phyloP scores from a whole-genome alignment of 2,329 filamentous ascomycete species.

The Pseudocercospora musae region DNA sequence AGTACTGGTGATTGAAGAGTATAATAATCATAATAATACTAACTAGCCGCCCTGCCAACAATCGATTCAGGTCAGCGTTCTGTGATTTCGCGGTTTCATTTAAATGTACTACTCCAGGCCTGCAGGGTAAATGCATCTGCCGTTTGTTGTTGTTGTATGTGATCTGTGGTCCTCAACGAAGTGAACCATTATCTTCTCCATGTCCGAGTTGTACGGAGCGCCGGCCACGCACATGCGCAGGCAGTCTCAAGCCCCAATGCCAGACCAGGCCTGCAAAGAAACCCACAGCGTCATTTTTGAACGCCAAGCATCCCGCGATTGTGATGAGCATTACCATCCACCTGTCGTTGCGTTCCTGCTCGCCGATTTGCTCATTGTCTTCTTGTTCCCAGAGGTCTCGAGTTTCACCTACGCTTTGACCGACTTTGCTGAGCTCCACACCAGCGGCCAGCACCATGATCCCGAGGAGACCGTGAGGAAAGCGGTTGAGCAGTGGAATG shows the following conservation, averaged over 20 bases:
- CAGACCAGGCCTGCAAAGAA: constrained; percentile 80
- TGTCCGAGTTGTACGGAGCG: constrained; percentile 19
- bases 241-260: constrained; percentile 60
- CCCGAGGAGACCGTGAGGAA: constrained; percentile 74
- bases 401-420: constrained; percentile 77
- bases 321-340: constrained; percentile 93
- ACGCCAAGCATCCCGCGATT: constrained; percentile 74
- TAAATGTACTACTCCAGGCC: too few species aligned
- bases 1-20: neutral
- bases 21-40: too few species aligned
- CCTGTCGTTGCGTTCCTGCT: constrained; percentile 65
- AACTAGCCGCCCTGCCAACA: too few species aligned
- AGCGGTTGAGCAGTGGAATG: constrained; percentile 65
- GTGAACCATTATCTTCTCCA: constrained; percentile 15
- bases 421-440: constrained; percentile 80
- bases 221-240: constrained; percentile 14
- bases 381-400: constrained; percentile 51
- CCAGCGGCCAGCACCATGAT: constrained; percentile 89
- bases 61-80: neutral
- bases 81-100: too few species aligned
- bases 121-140: too few species aligned
- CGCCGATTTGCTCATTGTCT: constrained; percentile 44
- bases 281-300: constrained; percentile 85
- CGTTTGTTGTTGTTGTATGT: too few species aligned
- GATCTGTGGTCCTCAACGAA: constrained; percentile 4